phyloP scores from a whole-genome alignment of 2,329 filamentous ascomycete genomes.

The Amylocarpus encephaloides region DNA sequence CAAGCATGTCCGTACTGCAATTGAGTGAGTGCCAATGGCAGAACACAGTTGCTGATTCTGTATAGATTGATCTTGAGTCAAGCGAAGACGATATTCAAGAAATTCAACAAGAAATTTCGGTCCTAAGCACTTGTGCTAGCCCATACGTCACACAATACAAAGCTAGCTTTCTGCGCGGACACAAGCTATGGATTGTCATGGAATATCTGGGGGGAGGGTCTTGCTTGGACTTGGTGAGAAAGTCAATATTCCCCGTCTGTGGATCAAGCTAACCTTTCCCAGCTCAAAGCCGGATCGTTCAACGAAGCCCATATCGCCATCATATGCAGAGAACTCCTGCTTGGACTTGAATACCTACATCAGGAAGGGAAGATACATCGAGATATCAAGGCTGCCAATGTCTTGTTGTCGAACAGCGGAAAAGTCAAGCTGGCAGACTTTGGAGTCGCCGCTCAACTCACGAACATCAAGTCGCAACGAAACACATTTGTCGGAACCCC shows the following conservation, averaged over 20 bases:
- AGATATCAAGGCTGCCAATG: slow-evolving; percentile 94
- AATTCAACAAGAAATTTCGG: slow-evolving; percentile 94
- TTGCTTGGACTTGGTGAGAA: slow-evolving; percentile 77
- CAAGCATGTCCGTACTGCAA: slow-evolving; percentile 66
- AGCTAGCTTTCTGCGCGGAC: slow-evolving; percentile 88
- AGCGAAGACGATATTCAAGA: slow-evolving; percentile 98
- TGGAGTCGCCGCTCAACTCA: slow-evolving; percentile 91
- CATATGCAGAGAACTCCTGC: slow-evolving; percentile 83
- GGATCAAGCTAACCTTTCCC: slow-evolving; percentile 16
- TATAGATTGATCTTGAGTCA: slow-evolving; percentile 93
- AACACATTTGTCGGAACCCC: slow-evolving; percentile 97
- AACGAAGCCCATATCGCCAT: slow-evolving; percentile 88
- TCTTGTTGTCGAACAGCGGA: slow-evolving; percentile 83
- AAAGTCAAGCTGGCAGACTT: slow-evolving; percentile 97
- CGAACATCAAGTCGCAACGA: slow-evolving; percentile 94
- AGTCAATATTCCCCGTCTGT: neutral
- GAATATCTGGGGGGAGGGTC: slow-evolving; percentile 94
- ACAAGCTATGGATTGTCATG: slow-evolving; percentile 99
- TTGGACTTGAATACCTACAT: slow-evolving; percentile 89
- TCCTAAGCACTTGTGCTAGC: slow-evolving; percentile 90
- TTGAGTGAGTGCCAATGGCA: slow-evolving; percentile 8
- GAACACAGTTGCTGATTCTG: slow-evolving; percentile 9
- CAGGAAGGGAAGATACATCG: slow-evolving; percentile 92
- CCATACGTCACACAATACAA: slow-evolving; percentile 95
- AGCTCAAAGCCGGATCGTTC: slow-evolving; percentile 88